A percentile compares a stretch with the other conserved stretches of the same genome.
These are phyloP conservation scores for Apophysomyces trapeziformis DNA, from an alignment of 371 early-diverging fungal genomes.

Conservation along the genomic window DNA sequence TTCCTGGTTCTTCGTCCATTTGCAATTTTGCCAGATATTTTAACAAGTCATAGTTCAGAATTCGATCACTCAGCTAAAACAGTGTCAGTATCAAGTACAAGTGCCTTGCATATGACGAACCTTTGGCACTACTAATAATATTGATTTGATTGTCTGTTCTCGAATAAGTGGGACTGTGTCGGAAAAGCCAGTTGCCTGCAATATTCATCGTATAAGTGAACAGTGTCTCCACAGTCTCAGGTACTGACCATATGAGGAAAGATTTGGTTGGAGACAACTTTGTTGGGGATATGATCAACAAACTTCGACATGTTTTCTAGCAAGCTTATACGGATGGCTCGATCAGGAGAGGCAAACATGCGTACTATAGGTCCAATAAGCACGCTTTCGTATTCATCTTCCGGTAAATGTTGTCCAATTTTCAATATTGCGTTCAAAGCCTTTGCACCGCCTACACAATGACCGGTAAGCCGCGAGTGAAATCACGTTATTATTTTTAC, in stretches of 20 bases:
- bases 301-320: constrained; percentile 81
- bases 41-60: constrained; percentile 86
- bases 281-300: constrained; percentile 70
- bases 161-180: constrained; percentile 91
- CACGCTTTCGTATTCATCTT: constrained; percentile 72
- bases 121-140: constrained; percentile 75
- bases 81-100: background rate
- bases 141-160: constrained; percentile 89
- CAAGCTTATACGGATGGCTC: constrained; percentile 84
- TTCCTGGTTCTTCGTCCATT: constrained; percentile 92
- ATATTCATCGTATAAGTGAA: background rate
- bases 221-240: too few relatives aligned
- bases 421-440: constrained; percentile 84
- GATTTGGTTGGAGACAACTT: constrained; percentile 81
- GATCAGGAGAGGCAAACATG: constrained; percentile 89
- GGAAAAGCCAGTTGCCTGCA: constrained; percentile 82
- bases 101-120: constrained; percentile 25
- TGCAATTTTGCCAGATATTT: constrained; percentile 86
- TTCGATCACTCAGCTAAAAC: constrained; percentile 66
- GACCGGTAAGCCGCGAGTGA: background rate
- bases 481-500: constrained; percentile 20
- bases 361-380: constrained; percentile 79
- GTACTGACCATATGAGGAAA: constrained; percentile 79
- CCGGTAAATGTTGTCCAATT: constrained; percentile 75
- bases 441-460: constrained; percentile 71